Percentiles rank a stretch among this genome's conserved stretches.
These are phyloP conservation scores for Candida sojae DNA, from an alignment of 1,139 yeast genomes.

Conservation along the genomic window DNA sequence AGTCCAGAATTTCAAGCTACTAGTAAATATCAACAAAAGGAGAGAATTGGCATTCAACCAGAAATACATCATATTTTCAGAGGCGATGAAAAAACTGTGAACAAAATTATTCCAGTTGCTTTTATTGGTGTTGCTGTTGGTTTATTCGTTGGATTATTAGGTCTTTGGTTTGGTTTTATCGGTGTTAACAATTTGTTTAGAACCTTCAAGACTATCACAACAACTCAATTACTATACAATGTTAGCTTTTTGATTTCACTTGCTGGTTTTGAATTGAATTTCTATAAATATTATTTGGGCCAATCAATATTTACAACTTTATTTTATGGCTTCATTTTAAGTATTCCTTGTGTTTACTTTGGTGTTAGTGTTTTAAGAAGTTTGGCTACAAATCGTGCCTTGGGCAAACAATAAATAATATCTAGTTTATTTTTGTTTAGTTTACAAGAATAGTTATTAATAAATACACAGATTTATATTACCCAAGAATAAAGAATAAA, in stretches of 20 bases:
- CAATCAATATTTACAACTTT: slow-evolving; percentile 73
- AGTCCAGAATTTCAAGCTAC: slow-evolving; percentile 26
- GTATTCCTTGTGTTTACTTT: slow-evolving; percentile 58
- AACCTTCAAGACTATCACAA: slow-evolving; percentile 28
- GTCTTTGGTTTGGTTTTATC: slow-evolving; percentile 48
- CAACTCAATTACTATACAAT: slow-evolving; percentile 34
- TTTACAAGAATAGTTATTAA: neutral
- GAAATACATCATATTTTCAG: slow-evolving; percentile 75
- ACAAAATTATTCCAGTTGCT: slow-evolving; percentile 52
- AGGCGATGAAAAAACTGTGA: slow-evolving; percentile 55
- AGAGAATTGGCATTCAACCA: slow-evolving; percentile 52
- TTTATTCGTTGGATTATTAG: slow-evolving; percentile 44
- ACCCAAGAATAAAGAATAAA: neutral
- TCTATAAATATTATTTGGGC: slow-evolving; percentile 69
- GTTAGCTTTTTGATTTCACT: slow-evolving; percentile 53
- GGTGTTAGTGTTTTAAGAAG: slow-evolving; percentile 63
- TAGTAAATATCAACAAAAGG: slow-evolving; percentile 29
- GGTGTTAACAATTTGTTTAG: slow-evolving; percentile 44
- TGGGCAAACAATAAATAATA: slow-evolving; percentile 25
- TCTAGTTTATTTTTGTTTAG: neutral
- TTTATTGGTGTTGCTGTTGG: slow-evolving; percentile 51
- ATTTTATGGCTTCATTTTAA: slow-evolving; percentile 49
- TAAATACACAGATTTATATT: slow-evolving; percentile 3
- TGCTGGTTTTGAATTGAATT: slow-evolving; percentile 60
- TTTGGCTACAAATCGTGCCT: slow-evolving; percentile 35